phyloP scores from a whole-genome alignment of 2,329 filamentous ascomycete genomes.

The Fusarium cicatricum region DNA sequence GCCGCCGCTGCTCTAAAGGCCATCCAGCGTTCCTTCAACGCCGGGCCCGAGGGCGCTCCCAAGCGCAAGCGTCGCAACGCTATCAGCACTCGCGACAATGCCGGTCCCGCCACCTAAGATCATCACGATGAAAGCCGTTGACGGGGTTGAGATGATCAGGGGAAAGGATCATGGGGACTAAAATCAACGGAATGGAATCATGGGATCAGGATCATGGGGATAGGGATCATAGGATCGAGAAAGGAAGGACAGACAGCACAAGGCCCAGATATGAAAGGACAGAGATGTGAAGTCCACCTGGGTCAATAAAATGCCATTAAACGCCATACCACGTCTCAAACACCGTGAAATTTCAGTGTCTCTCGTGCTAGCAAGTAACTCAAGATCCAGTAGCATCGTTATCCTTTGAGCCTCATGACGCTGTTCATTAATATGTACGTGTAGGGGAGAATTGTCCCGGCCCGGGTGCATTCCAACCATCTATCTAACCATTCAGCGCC shows the following conservation, averaged over 20 bases:
- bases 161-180: too few relatives aligned
- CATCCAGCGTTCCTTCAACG: background rate
- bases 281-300: background rate
- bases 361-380: background rate
- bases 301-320: background rate
- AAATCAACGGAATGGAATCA: too few relatives aligned
- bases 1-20: background rate
- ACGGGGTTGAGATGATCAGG: background rate
- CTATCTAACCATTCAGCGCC: constrained; percentile 27
- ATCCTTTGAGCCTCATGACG: background rate
- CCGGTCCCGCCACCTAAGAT: background rate
- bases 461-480: constrained; percentile 9
- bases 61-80: background rate
- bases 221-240: too few relatives aligned
- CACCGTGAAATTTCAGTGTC: background rate
- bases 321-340: background rate
- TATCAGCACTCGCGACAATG: background rate
- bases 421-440: constrained; percentile 21
- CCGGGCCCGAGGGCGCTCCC: background rate
- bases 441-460: constrained; percentile 9
- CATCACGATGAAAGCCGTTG: background rate
- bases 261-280: too few relatives aligned
- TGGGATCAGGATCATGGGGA: background rate
- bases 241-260: too few relatives aligned
- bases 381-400: background rate